Percentiles rank a stretch among this genome's conserved stretches.
phyloP scores from a whole-genome alignment of 257 asterid species.

The Solanum pinnatisectum region DNA sequence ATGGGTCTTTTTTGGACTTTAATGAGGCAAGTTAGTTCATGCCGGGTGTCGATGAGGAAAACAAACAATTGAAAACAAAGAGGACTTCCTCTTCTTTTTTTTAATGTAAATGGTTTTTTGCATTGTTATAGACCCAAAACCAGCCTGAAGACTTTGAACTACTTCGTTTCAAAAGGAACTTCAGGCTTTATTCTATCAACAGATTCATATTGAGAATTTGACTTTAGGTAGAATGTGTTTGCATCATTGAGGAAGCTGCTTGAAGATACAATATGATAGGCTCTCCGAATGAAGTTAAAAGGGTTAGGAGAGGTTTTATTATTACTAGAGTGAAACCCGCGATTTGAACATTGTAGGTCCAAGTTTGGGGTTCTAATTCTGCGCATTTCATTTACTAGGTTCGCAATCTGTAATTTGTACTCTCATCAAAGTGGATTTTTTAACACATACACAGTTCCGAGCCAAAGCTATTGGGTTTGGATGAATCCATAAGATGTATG shows the following conservation, averaged over 20 bases:
- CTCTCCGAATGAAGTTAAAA: not conserved
- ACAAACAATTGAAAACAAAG: not conserved
- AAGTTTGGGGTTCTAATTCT: not conserved
- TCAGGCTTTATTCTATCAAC: not conserved
- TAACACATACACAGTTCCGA: not conserved
- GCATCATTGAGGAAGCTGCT: not conserved
- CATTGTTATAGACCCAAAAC: not conserved
- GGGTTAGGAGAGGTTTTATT: not conserved
- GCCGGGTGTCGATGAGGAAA: not conserved
- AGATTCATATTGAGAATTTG: not conserved
- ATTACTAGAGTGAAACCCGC: not conserved
- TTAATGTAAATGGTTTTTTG: not conserved
- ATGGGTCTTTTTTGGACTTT: not conserved
- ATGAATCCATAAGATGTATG: not conserved
- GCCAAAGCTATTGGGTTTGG: not conserved
- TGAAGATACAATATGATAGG: not conserved
- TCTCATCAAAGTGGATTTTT: not conserved
- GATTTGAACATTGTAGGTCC: not conserved
- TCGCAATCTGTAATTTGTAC: not conserved
- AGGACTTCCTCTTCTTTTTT: not conserved
- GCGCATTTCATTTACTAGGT: not conserved
- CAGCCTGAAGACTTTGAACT: not conserved
- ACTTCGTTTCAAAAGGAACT: not conserved
- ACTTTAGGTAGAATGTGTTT: not conserved
- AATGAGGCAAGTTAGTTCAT: not conserved